Conservation (phyloP, 2,329 filamentous ascomycete genomes). For the Lachnellula hyalina region DNA sequence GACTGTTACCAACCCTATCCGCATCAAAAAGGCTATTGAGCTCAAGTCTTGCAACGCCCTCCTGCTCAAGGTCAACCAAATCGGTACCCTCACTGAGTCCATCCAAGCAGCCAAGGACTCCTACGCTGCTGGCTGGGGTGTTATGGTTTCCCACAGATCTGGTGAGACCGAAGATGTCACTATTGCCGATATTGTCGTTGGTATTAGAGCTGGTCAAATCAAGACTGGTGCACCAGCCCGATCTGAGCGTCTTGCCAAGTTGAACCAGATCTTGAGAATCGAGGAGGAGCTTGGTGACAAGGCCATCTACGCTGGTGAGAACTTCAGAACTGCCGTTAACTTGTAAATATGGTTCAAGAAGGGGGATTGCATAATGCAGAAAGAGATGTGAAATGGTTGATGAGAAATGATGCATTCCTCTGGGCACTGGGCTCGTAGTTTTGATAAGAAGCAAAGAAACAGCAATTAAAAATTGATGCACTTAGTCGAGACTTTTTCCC, state of each 20-base stretch:
- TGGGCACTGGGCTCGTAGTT: constrained; percentile 1
- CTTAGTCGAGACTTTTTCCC: not conserved
- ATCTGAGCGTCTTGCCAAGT: constrained; percentile 97
- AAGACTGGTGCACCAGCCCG: constrained; percentile 96
- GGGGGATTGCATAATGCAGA: not conserved
- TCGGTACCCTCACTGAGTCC: constrained; percentile 96
- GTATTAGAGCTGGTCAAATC: constrained; percentile 95
- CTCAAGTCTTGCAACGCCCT: constrained; percentile 98
- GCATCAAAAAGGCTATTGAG: constrained; percentile 99
- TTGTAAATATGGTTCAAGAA: constrained; percentile 50
- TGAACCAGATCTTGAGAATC: constrained; percentile 99
- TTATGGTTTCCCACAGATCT: constrained; percentile 99
- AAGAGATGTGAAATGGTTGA: constrained; percentile 4
- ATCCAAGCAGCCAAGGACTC: constrained; percentile 99
- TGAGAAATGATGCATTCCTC: constrained; percentile 10
- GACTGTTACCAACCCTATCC: constrained; percentile 97
- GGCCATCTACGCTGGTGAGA: constrained; percentile 84
- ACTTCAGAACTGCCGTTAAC: constrained; percentile 88
- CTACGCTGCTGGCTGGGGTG: constrained; percentile 90
- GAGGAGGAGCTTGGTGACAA: constrained; percentile 96
- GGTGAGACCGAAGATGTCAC: constrained; percentile 99
- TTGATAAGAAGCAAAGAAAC: constrained; percentile 10
- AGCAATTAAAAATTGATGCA: constrained; percentile 19
- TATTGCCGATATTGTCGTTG: constrained; percentile 96
- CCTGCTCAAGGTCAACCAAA: constrained; percentile 99